Base-by-base conservation (phyloP, 345 rosid genomes). In the Corchorus olitorius region DNA sequence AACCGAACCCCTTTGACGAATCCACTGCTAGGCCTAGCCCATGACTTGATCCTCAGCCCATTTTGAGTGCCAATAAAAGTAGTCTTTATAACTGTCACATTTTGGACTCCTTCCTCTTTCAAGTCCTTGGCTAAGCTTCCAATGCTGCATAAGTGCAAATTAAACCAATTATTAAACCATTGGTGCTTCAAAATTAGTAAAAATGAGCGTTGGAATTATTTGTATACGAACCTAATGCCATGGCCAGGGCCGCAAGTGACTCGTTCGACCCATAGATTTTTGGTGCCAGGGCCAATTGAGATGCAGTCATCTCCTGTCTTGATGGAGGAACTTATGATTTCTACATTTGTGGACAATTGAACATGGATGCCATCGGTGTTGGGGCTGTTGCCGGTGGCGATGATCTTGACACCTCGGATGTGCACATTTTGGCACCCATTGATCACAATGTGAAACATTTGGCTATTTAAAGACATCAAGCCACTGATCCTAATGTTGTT, bases 21-120 rank as follows among this genome's bases (percentile, higher is more conserved):
- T 1, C 96, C 92, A 2, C 49, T 86, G 75, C 97, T 91, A 2
- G 84, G 81, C 43, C 87, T 88, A 4, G 90, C 92, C 93, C 97
- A 91, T 12, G 92, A 87, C 54, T 89, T 89, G 54, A 91, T 88
- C 63, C 92, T 82, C 16, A 91, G 1, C 3, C 97, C 97, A 76
- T 87, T 91, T 70, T 78, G 78, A 1, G 93, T 81, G 35, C 78
- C 75, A 17, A 52, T 16, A 17, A 91, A 91, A 14, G 66, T 64
- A 10, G 88, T 79, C 4, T 59, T 83, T 22, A 59, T 83, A 3
- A 86, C 88, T 0, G 89, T 86, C 56, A 89, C 86, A 49, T 89
- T 88, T 77, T 64, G 77, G 7, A 91, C 92, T 1, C 97, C 97
- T n/a, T 79, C 62, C 73, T 89, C 91, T 1, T 86, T 64, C 61